Evolutionary conservation across 495 filamentous ascomycete species (phyloP).

Genomic region (Halenospora varia): DNA sequence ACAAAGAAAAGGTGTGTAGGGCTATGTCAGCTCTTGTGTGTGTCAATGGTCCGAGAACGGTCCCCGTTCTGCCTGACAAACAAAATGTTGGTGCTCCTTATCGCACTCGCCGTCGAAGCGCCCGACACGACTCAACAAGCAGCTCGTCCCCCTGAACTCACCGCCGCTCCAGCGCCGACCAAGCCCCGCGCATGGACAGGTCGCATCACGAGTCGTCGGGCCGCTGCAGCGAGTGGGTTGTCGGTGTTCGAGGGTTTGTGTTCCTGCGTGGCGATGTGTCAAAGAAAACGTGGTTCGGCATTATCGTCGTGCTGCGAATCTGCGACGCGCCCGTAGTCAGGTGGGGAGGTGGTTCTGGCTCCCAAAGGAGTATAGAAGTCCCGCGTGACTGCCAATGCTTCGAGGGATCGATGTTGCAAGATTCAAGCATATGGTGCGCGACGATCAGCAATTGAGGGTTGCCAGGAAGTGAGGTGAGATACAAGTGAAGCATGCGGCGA

Average conservation of each 20-base stretch:
- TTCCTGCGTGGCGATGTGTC: slow-evolving; percentile 13
- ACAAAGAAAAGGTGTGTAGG: slow-evolving; percentile 8
- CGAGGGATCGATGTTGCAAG: not conserved
- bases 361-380: slow-evolving; percentile 2
- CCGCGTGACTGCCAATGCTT: not conserved
- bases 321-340: not conserved
- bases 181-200: not conserved
- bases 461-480: not conserved
- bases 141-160: not conserved
- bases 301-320: not conserved
- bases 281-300: not conserved
- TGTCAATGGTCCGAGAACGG: slow-evolving; percentile 18
- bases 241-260: not conserved
- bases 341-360: not conserved
- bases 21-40: not conserved
- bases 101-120: not conserved
- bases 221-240: not conserved
- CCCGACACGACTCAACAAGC: slow-evolving; percentile 5
- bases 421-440: no score
- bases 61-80: not conserved
- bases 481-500: not conserved
- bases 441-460: not conserved
- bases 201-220: slow-evolving; percentile 9
- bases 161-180: slow-evolving; percentile 6
- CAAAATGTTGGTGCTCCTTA: slow-evolving; percentile 2